These are phyloP conservation scores for Paramecium octaurelia DNA, from an alignment of 73 alveolate genomes.

Conservation along the genomic window DNA sequence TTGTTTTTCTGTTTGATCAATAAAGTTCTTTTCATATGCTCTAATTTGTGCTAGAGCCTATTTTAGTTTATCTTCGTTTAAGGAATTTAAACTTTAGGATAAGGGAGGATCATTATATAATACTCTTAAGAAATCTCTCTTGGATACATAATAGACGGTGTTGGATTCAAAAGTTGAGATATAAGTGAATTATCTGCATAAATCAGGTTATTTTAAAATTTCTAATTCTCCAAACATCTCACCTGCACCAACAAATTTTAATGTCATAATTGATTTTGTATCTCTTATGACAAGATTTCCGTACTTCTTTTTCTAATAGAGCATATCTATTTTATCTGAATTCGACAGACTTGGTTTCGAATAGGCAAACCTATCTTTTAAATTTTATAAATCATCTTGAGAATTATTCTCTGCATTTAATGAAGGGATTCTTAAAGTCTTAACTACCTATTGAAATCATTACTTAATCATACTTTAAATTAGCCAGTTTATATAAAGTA, in stretches of 20 bases:
- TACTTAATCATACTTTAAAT: background rate
- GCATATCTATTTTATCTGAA: constrained; percentile 5
- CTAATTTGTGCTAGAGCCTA: background rate
- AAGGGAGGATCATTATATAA: background rate
- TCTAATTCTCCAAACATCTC: constrained; percentile 53
- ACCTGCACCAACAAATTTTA: constrained; percentile 42
- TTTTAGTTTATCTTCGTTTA: background rate
- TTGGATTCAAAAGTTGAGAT: constrained; percentile 10
- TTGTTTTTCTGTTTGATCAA: constrained; percentile 3
- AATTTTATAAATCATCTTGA: background rate
- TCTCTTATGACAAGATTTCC: background rate
- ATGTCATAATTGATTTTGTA: background rate
- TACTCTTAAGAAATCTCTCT: constrained; percentile 32
- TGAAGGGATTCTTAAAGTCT: background rate
- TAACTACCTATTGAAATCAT: background rate
- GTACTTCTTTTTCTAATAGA: constrained; percentile 26
- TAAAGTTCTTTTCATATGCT: constrained; percentile 17
- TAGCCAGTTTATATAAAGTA: constrained; percentile 9
- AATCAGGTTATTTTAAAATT: background rate
- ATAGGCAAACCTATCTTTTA: background rate
- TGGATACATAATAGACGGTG: background rate
- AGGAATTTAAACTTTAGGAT: background rate
- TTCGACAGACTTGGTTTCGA: background rate
- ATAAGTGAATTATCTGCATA: background rate
- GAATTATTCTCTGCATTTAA: background rate